phyloP scores from a whole-genome alignment of 2,329 filamentous ascomycete species.

The Emmonsia crescens region DNA sequence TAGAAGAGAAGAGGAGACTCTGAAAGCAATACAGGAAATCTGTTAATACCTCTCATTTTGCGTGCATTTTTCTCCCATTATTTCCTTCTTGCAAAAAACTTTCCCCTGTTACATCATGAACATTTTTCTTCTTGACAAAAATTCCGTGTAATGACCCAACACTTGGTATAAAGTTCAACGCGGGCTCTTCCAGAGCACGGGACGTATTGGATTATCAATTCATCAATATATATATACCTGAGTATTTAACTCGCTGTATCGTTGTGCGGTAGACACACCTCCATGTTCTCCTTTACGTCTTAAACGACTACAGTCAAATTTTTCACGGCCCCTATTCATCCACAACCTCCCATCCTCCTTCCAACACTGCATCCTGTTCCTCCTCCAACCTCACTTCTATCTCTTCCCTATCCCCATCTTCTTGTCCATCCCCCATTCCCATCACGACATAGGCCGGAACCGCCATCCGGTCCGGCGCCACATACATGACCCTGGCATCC shows the following conservation, averaged over 20 bases:
- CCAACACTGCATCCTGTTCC: not conserved
- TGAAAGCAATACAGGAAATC: not conserved
- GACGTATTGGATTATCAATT: too few species aligned
- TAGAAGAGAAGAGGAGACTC: not conserved
- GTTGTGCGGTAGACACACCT: too few species aligned
- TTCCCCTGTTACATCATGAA: not conserved
- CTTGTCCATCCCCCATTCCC: not conserved
- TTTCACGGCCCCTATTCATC: not conserved
- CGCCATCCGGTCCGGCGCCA: conserved; percentile 17
- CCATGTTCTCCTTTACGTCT: not conserved
- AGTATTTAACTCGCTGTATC: not conserved
- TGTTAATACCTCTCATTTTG: not conserved
- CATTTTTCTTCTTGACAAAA: not conserved
- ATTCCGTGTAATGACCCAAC: not conserved
- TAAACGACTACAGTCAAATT: not conserved
- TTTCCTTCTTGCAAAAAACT: not conserved
- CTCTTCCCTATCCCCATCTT: not conserved
- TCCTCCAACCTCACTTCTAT: not conserved
- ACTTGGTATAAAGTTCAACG: not conserved
- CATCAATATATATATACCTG: not conserved
- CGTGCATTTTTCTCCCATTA: not conserved
- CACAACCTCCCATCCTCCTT: not conserved
- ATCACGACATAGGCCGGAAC: not conserved
- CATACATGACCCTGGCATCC: conserved; percentile 16
- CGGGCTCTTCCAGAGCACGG: too few species aligned